Evolutionary conservation across 345 rosid genomes (phyloP).

Genomic region (Euphorbia peplus): DNA sequence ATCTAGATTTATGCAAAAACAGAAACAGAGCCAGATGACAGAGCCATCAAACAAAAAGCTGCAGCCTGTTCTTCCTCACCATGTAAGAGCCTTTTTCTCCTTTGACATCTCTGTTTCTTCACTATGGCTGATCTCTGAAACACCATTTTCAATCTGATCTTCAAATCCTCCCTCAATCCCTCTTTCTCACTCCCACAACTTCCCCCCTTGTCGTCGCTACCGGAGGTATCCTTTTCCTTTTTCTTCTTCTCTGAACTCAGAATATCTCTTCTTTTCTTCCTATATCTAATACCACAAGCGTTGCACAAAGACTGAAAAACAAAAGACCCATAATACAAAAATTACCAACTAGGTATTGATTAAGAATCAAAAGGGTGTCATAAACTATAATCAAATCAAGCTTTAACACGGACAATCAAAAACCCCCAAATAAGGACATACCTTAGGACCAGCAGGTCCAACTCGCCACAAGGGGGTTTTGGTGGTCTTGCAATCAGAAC

Average conservation of each 20-base stretch:
- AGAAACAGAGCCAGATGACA: slow-evolving; percentile 64
- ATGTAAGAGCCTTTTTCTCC: slow-evolving; percentile 46
- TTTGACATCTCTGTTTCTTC: slow-evolving; percentile 62
- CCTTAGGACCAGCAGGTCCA: slow-evolving; percentile 92
- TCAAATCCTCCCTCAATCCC: slow-evolving; percentile 21
- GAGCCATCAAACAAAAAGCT: slow-evolving; percentile 66
- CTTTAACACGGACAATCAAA: not conserved
- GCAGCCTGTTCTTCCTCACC: slow-evolving; percentile 84
- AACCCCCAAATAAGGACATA: slow-evolving; percentile 7
- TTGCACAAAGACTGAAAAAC: slow-evolving; percentile 69
- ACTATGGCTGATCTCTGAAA: slow-evolving; percentile 35
- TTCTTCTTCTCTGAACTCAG: slow-evolving; percentile 28
- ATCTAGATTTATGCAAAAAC: slow-evolving; percentile 39
- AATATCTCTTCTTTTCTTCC: slow-evolving; percentile 51
- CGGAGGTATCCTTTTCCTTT: slow-evolving; percentile 24
- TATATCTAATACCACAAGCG: slow-evolving; percentile 86
- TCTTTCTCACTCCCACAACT: not conserved
- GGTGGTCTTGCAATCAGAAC: slow-evolving; percentile 69
- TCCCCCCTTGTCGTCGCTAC: too few species aligned
- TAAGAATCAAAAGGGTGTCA: not conserved
- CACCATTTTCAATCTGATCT: slow-evolving; percentile 37
- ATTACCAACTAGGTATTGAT: not conserved
- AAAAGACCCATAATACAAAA: not conserved
- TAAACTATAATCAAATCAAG: not conserved
- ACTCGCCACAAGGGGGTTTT: slow-evolving; percentile 91